phyloP scores from a whole-genome alignment of 306 rosid species.

The Betula pendula region DNA sequence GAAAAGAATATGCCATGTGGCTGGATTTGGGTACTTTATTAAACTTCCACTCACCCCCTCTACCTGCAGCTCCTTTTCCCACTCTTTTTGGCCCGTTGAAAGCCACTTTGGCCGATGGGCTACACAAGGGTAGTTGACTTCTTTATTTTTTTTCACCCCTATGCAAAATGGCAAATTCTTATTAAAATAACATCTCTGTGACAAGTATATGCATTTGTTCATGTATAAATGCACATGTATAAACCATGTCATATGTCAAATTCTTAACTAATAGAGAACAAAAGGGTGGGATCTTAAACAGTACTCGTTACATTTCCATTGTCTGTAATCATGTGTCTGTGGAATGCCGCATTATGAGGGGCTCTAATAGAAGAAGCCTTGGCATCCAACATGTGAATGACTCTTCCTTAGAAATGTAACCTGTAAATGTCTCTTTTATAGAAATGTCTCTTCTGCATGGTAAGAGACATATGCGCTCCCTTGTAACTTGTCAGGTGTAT shows the following conservation, averaged over 20 bases:
- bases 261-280: not conserved
- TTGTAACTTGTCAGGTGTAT: not conserved
- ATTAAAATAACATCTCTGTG: too few species aligned
- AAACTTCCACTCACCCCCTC: too few species aligned
- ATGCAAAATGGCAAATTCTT: too few species aligned
- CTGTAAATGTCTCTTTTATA: not conserved
- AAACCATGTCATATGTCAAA: not conserved
- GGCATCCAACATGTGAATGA: not conserved
- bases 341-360: not conserved
- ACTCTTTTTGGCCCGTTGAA: too few species aligned
- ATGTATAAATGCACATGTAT: not conserved
- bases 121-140: too few species aligned
- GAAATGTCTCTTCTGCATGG: not conserved
- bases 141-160: too few species aligned
- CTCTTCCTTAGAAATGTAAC: not conserved
- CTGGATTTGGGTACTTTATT: too few species aligned
- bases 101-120: too few species aligned
- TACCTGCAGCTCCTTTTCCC: too few species aligned
- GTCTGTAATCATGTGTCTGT: not conserved
- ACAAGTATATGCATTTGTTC: too few species aligned
- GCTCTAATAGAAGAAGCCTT: not conserved
- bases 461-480: not conserved
- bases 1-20: too few species aligned
- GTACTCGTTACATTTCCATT: constrained; percentile 1
- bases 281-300: not conserved